Percentiles rank a stretch among this genome's conserved stretches.
These are phyloP conservation scores for Ceratocystiopsis sp. DNA, from an alignment of 2,329 filamentous ascomycete species.

Conservation along the genomic window DNA sequence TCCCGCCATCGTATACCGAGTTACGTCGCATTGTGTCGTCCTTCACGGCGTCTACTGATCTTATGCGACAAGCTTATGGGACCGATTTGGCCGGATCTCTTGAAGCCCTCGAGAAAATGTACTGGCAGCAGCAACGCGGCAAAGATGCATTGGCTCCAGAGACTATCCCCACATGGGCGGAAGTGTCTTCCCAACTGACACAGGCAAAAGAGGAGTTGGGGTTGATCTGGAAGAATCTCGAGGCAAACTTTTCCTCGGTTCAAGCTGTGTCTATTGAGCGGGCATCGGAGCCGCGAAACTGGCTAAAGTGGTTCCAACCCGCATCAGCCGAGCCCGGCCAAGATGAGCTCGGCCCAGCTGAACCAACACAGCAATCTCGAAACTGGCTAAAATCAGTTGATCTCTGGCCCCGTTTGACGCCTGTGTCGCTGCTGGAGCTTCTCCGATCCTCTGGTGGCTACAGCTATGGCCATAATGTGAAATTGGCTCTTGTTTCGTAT, in stretches of 20 bases:
- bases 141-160: no score
- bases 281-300: slow-evolving; percentile 10
- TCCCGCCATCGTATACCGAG: slow-evolving; percentile 6
- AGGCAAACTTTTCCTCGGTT: no score
- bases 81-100: slow-evolving; percentile 12
- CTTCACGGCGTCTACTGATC: slow-evolving; percentile 12
- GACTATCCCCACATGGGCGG: no score
- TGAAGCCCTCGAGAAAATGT: not conserved
- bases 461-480: slow-evolving; percentile 19
- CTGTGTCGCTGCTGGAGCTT: slow-evolving; percentile 26
- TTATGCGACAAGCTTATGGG: slow-evolving; percentile 6
- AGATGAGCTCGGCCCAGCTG: no score
- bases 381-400: slow-evolving; percentile 24
- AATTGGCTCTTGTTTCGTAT: slow-evolving; percentile 23
- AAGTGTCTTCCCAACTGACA: no score
- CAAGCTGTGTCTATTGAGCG: no score
- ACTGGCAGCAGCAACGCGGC: no score
- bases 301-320: slow-evolving; percentile 18
- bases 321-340: no score
- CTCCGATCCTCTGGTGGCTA: slow-evolving; percentile 19
- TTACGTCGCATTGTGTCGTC: slow-evolving; percentile 17
- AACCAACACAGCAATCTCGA: not conserved
- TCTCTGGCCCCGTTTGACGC: slow-evolving; percentile 29
- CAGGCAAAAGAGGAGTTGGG: no score
- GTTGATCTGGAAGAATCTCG: no score